Percentiles rank a stretch among this genome's conserved stretches.
These are phyloP conservation scores for Boletus fagicola DNA, from an alignment of 768 basidiomycete genomes.

Conservation along the genomic window DNA sequence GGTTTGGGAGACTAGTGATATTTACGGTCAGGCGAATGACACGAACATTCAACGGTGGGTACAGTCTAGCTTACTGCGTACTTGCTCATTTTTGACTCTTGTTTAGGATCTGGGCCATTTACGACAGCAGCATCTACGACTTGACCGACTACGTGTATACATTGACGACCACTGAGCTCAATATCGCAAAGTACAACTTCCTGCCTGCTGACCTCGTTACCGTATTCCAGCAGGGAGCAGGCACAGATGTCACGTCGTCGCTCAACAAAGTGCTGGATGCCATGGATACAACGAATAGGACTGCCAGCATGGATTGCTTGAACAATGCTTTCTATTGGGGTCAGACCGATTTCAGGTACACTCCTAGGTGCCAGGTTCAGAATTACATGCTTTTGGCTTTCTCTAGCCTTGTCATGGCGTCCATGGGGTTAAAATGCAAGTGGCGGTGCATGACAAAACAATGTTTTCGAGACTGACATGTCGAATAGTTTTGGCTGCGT, in stretches of 20 bases:
- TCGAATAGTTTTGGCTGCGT: conserved; percentile 55
- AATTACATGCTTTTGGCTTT: conserved; percentile 57
- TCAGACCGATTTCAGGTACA: conserved; percentile 55
- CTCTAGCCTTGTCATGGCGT: conserved; percentile 53
- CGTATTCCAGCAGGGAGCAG: conserved; percentile 57
- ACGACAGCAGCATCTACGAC: conserved; percentile 57
- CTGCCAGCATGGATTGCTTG: conserved; percentile 49
- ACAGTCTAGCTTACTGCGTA: conserved; percentile 7
- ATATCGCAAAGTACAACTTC: conserved; percentile 49
- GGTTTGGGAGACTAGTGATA: conserved; percentile 45
- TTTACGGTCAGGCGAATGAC: conserved; percentile 39
- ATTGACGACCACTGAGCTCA: conserved; percentile 40
- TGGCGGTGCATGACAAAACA: conserved; percentile 5
- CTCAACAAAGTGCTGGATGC: conserved; percentile 46
- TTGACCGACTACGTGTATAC: conserved; percentile 69
- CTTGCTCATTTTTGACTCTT: conserved; percentile 6
- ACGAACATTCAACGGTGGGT: conserved; percentile 34
- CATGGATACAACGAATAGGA: conserved; percentile 39
- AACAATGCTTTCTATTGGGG: conserved; percentile 60
- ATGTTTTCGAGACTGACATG: conserved; percentile 9
- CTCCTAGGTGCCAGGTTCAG: conserved; percentile 57
- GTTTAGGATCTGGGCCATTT: conserved; percentile 56
- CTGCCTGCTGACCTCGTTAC: conserved; percentile 47
- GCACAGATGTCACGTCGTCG: conserved; percentile 55
- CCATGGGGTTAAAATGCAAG: conserved; percentile 61